Evolutionary conservation across 257 asterid genomes (phyloP), one percentile per base, ranked within the genome.

Genomic region (Plantago elongata): DNA sequence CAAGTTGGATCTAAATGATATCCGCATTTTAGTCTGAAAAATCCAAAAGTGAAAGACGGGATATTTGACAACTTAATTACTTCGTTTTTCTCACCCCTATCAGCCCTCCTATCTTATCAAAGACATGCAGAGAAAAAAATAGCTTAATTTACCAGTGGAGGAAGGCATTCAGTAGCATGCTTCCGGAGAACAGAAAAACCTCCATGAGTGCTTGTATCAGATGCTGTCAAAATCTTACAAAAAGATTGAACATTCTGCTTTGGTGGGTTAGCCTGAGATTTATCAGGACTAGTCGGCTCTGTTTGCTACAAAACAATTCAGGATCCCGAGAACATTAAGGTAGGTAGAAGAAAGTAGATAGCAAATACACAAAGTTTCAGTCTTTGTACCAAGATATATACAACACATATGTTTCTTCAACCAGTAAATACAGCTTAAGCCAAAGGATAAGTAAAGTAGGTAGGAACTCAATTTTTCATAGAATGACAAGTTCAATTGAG

Each of bases 151-250:
- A 80, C 82, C 78, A 80, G 58, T 8, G 79, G 74, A 14, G 83
- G 81, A 14, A 77, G 77, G 61, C 83, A 81, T 58, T 81, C 87
- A 62, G 65, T 75, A 13, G 83, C 86, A 62, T 80, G 86, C 54
- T 72, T 77, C 17, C 86, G 66, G 1, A 80, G 81, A 45, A 80
- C 83, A 49, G 86, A 80, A 66, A 80, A 77, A 51, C 86, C 86
- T 15, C 86, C 86, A 51, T 80, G 86, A 11, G 86, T 80, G 70
- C 86, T 80, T 5, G 86, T 80, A 58, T 80, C 86, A 2, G 86
- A 80, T 42, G 86, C 83, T 11, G 86, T 80, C 56, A 80, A 57
- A 55, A 80, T 78, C 75, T 80, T 80, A 68, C 79, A 74, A 55
- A 80, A 80, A 2, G 79, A 77, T 57, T 72, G 80, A 60, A 74